Conservation (phyloP, 129 eudicot genomes). For the Erigeron canadensis region DNA sequence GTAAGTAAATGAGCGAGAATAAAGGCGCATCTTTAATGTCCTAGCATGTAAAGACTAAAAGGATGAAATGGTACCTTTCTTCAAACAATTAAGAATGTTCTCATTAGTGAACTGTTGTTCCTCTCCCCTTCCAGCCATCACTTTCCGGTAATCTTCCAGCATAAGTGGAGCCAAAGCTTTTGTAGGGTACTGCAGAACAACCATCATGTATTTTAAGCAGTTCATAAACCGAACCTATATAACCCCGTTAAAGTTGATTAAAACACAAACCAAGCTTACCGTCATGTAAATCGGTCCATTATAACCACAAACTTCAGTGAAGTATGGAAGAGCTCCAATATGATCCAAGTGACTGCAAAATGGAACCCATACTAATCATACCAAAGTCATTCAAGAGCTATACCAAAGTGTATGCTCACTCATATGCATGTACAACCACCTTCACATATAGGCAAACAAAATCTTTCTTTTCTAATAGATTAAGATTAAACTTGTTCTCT, state of each 20-base stretch:
- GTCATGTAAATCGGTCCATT: slow-evolving; percentile 96
- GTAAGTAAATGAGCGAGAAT: background rate
- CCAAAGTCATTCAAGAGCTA: background rate
- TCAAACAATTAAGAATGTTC: slow-evolving; percentile 67
- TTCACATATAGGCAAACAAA: too few species aligned
- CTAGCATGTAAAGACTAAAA: background rate
- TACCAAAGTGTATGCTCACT: too few species aligned
- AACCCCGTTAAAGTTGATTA: slow-evolving; percentile 2
- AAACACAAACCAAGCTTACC: slow-evolving; percentile 45
- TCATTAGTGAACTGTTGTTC: slow-evolving; percentile 72
- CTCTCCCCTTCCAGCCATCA: slow-evolving; percentile 88
- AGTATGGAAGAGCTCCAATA: slow-evolving; percentile 94
- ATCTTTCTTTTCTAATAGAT: too few species aligned
- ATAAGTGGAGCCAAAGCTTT: slow-evolving; percentile 89
- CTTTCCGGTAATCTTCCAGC: slow-evolving; percentile 89
- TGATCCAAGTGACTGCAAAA: slow-evolving; percentile 91
- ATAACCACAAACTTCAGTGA: slow-evolving; percentile 97
- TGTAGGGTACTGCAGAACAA: slow-evolving; percentile 73
- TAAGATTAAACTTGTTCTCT: too few species aligned
- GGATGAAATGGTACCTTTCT: slow-evolving; percentile 57
- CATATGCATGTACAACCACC: too few species aligned
- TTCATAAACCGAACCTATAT: background rate
- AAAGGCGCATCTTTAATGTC: background rate
- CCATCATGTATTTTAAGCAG: background rate
- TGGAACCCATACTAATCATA: slow-evolving; percentile 7